phyloP scores from a whole-genome alignment of 164 flowering plant genomes.

The Chimonanthus salicifolius region DNA sequence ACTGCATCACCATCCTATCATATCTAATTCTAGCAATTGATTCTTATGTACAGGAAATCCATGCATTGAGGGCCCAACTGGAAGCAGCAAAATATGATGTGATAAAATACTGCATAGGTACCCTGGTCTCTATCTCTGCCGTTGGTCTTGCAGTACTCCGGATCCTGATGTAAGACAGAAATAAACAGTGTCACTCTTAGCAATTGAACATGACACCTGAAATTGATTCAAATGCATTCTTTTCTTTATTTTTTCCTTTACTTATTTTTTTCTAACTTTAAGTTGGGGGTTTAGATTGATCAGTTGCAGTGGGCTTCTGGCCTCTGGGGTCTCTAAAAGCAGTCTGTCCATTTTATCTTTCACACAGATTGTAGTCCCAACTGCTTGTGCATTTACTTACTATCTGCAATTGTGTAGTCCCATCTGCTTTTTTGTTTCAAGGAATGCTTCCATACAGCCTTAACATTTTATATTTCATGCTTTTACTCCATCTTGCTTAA shows the following conservation, averaged over 20 bases:
- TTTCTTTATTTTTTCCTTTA: not conserved
- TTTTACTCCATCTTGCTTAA: too few relatives aligned
- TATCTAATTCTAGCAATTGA: not conserved
- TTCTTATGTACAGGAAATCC: slow-evolving; percentile 47
- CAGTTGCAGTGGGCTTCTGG: not conserved
- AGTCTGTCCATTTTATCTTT: not conserved
- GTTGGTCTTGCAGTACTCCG: slow-evolving; percentile 58
- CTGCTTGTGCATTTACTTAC: not conserved
- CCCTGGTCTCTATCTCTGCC: slow-evolving; percentile 57
- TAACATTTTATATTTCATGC: too few relatives aligned
- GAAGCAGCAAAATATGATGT: slow-evolving; percentile 73
- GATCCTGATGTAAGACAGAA: slow-evolving; percentile 15
- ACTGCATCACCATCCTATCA: not conserved
- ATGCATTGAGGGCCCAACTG: slow-evolving; percentile 47
- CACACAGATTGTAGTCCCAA: not conserved
- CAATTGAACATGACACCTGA: not conserved
- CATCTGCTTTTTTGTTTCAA: not conserved
- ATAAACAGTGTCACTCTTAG: not conserved
- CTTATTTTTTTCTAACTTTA: not conserved
- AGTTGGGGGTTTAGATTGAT: not conserved
- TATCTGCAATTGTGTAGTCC: not conserved
- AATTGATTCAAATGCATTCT: not conserved
- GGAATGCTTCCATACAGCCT: too few relatives aligned
- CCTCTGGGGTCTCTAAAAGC: too few relatives aligned
- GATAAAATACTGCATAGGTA: slow-evolving; percentile 66